phyloP scores from a whole-genome alignment of 176 grass and related monocot genomes.

The Zea luxurians region DNA sequence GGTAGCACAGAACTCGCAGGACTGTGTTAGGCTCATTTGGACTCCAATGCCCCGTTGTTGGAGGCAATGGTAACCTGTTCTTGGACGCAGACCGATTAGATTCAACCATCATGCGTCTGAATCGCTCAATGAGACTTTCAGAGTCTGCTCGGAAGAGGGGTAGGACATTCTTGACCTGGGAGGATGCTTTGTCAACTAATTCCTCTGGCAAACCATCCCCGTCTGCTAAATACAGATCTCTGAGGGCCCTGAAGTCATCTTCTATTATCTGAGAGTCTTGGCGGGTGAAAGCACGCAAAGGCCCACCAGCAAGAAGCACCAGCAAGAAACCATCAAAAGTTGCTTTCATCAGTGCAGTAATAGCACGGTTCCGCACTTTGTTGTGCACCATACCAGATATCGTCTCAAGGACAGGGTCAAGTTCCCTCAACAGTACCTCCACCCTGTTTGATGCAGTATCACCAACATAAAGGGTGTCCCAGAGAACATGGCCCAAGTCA shows the following conservation, averaged over 20 bases:
- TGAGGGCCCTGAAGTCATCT: slow-evolving; percentile 78
- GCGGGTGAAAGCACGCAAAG: slow-evolving; percentile 66
- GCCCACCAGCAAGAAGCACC: slow-evolving; percentile 88
- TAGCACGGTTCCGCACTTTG: slow-evolving; percentile 77
- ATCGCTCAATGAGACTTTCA: slow-evolving; percentile 75
- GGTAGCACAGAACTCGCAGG: slow-evolving; percentile 85
- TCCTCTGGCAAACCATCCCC: slow-evolving; percentile 95
- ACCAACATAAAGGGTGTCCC: slow-evolving; percentile 77
- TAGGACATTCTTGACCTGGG: slow-evolving; percentile 87
- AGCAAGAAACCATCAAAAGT: slow-evolving; percentile 90
- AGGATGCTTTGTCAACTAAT: slow-evolving; percentile 84
- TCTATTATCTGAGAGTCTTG: slow-evolving; percentile 76
- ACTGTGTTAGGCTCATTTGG: slow-evolving; percentile 84
- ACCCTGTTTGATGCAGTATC: slow-evolving; percentile 72
- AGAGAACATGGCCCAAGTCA: slow-evolving; percentile 81
- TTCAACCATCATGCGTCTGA: slow-evolving; percentile 64
- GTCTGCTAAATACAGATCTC: slow-evolving; percentile 79
- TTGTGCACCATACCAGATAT: slow-evolving; percentile 89
- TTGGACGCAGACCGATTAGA: slow-evolving; percentile 51
- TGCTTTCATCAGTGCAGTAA: slow-evolving; percentile 95
- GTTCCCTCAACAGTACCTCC: slow-evolving; percentile 62
- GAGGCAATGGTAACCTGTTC: slow-evolving; percentile 63
- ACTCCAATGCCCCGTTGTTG: slow-evolving; percentile 82
- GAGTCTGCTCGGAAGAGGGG: slow-evolving; percentile 68
- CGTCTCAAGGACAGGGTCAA: slow-evolving; percentile 80